Base-by-base conservation (phyloP, 352 stramenopile genomes). In the Globisporangium cederbergense region DNA sequence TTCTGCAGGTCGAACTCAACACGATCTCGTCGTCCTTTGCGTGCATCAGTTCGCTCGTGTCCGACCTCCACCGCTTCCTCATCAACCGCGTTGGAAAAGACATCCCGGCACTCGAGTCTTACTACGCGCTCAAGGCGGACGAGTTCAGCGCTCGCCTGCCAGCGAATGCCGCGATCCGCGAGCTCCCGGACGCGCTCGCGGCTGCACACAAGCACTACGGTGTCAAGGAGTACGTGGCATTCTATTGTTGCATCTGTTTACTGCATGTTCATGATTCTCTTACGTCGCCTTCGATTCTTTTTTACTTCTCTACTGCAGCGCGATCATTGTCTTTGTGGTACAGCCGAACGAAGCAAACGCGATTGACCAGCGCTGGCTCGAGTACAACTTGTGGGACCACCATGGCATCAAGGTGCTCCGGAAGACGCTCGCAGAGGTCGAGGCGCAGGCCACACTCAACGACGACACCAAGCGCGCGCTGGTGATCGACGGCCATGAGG, bases 1-100 rank as follows among this genome's bases (percentile, higher is more conserved):
- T 93, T 61, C 52, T 88, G 73, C 91, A 99, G 68, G 96, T 99
- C 28, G 97, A 99, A 74, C 79, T 99, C 55, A 99, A 99, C 77
- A 99, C 97, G 34, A 99, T 99, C 69, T 91, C 97, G 53, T 97
- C 92, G 7, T 98, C 93, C 3, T 99, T 99, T 76, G 96, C 77
- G n/a, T 96, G 91, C 61, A 89, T 99, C 60, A 97, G 93, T 32
- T 92, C 88, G 11, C 83, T 94, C 53, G 91, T 98, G 47, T 96
- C 95, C 34, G 70, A 83, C 30, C 76, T 99, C 75, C 97, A 99
- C 77, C 70, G 76, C 60, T 92, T 83, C 69, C 62, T 94, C 22
- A 53, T 91, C 8, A 67, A 58, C 28, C 79, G 86, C 43, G 64
- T 90, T 8, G 78, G 72, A 40, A 58, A 49, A 6, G 78, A 89